Conservation (phyloP, 768 basidiomycete genomes). For the Calocera viscosa region DNA sequence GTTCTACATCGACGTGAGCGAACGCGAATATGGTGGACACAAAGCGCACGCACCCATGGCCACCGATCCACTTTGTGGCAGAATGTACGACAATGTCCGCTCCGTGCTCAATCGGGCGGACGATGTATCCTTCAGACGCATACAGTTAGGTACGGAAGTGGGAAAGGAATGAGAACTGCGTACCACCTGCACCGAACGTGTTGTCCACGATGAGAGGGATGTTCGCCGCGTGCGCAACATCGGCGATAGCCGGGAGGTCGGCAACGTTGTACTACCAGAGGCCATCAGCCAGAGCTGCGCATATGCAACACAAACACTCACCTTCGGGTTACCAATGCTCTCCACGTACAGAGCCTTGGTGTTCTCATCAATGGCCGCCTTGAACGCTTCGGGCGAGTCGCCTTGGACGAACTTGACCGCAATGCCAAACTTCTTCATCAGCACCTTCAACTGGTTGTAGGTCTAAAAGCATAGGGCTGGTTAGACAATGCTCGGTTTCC, state of each 20-base stretch:
- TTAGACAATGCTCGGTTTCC: neutral
- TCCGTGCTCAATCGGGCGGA: constrained; percentile 57
- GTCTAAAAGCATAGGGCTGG: constrained; percentile 29
- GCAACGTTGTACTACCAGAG: constrained; percentile 38
- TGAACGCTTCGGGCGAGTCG: constrained; percentile 45
- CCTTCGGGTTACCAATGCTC: constrained; percentile 64
- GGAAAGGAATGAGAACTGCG: neutral
- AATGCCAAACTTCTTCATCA: constrained; percentile 58
- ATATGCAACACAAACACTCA: neutral
- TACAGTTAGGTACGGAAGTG: neutral
- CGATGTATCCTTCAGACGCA: constrained; percentile 37
- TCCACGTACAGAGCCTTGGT: constrained; percentile 66
- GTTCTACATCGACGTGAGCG: constrained; percentile 35
- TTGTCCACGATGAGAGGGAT: constrained; percentile 76
- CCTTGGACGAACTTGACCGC: constrained; percentile 49
- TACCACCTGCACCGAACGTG: constrained; percentile 60
- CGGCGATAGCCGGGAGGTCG: constrained; percentile 53
- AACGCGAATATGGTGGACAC: constrained; percentile 18
- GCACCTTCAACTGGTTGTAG: constrained; percentile 65
- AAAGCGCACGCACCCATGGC: constrained; percentile 10
- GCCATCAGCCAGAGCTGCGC: neutral
- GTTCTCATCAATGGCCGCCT: constrained; percentile 56
- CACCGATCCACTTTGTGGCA: constrained; percentile 73
- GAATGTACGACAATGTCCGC: constrained; percentile 71
- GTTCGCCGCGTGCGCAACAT: constrained; percentile 58